Evolutionary conservation across 768 basidiomycete genomes (phyloP), one percentile per base, ranked within the genome.

Genomic region (Mycena indigotica): DNA sequence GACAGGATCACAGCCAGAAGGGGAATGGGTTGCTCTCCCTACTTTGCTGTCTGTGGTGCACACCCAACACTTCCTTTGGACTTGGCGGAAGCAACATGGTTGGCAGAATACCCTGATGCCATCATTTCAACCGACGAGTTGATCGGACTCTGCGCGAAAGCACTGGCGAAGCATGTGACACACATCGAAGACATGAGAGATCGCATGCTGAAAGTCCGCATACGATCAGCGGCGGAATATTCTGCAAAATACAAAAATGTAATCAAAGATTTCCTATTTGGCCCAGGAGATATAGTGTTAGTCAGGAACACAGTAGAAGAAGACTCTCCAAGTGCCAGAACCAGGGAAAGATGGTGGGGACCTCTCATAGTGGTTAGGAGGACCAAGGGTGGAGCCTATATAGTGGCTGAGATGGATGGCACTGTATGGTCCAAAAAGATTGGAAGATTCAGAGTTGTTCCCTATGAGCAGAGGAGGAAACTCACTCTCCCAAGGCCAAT

Each of bases 61-160:
- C 54, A 68, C 15, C 68, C 67, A 6, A 29, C 68, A 0, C 52
- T 65, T 2, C 68, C 66, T 0, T 46, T 67, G 24, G 69, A 73
- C 21, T 28, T 73, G 1, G 58, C 60, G 12, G 68, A 73, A 45
- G 65, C 69, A 0, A 71, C 68, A 4, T 74, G 69, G 46, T 44
- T 73, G 28, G 52, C 65, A 0, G 60, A 67, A 3, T 65, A 58
- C 1, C 55, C 65, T 19, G 44, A 62, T 4, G 21, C 17, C 0
- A 10, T 44, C 0, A 41, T 72, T 5, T 50, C 60, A 0, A 57
- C 62, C 1, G 26, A 26, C 1, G 67, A 72, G 0, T 55, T 72
- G 0, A 39, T 73, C 6, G 68, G 57, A 21, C 53, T 59, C 8
- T 48, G 57, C 10, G 57, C 66, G 1, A 45, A 49, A 0, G 57